Base-by-base conservation (phyloP, 768 basidiomycete genomes). In the Russula vinacea region DNA sequence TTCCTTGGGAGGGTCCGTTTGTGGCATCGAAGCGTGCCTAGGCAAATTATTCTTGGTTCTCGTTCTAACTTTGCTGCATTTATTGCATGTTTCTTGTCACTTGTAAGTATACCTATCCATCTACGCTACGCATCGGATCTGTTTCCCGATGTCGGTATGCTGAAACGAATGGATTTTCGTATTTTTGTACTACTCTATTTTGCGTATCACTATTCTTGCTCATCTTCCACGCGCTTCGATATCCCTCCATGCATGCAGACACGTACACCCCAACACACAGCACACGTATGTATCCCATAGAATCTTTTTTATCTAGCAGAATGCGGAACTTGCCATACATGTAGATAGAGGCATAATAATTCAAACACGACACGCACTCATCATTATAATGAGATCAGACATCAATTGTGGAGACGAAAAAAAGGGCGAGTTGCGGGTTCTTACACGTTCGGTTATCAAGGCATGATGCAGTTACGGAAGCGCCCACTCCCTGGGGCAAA, bases 1-100 rank as follows among this genome's bases (percentile, higher is more conserved):
- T 75, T 11, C 85, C 85, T 13, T 84, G 83, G 73, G 89, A 90
- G 71, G 81, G 84, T 35, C 79, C 88, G 8, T 88, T 89, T 68
- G 78, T 81, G 49, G 81, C 87, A 79, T 82, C 84, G 39, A 77
- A 77, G 71, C 74, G 81, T 56, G 22, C 44, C 22, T 52, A 66
- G 49, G 37, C 40, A n/a, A 22, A 50, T n/a, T 45, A 11, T n/a
- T 49, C 61, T 64, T 50, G 62, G 51, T 59, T 47, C 33, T 14
- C 45, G n/a, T 10, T 52, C 32, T 32, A 37, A 47, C 17, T 32
- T 19, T 32, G 42, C 29, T 49, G 29, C 58, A 49, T 39, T 14
- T 54, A 45, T 63, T 57, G 22, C 45, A 42, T 56, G 37, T 44
- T 62, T 57, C 52, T 62, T 53, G 53, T 47, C 40, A 54, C n/a